Evolutionary conservation across 2,329 filamentous ascomycete genomes (phyloP).

Genomic region (Leptosphaerulina australis): DNA sequence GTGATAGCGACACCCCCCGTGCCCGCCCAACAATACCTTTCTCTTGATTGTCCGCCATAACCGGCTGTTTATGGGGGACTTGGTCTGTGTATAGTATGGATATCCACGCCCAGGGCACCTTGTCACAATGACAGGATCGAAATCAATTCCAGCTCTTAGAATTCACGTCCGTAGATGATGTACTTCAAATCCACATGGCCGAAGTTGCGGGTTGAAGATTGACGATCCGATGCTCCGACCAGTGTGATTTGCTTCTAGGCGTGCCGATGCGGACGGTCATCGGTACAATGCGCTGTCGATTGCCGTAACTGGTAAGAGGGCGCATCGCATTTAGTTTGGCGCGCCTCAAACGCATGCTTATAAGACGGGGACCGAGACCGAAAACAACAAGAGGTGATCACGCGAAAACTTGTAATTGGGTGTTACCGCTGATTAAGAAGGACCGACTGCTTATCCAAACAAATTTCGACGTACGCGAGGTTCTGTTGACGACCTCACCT

Average conservation of each 20-base stretch:
- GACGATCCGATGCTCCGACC: conserved; percentile 1
- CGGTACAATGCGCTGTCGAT: neutral
- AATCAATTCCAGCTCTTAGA: neutral
- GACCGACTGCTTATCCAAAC: conserved; percentile 14
- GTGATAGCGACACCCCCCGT: conserved; percentile 39
- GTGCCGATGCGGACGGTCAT: conserved; percentile 4
- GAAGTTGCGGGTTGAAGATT: neutral
- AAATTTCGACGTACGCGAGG: neutral
- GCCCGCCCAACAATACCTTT: conserved; percentile 22
- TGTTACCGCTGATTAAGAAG: conserved; percentile 3
- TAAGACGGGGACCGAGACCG: conserved; percentile 1
- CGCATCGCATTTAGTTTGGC: neutral
- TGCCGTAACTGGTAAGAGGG: neutral
- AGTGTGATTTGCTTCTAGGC: conserved; percentile 3
- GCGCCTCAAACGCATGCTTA: neutral
- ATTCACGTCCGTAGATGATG: conserved; percentile 6
- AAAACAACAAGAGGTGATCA: conserved; percentile 1
- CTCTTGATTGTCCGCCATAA: conserved; percentile 19
- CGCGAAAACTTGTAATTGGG: conserved; percentile 8
- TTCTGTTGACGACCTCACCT: neutral
- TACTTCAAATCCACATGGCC: conserved; percentile 1
- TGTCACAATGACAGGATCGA: neutral
- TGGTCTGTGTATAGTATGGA: too few relatives aligned
- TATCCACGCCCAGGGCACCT: neutral
- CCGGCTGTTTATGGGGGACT: too few relatives aligned